Conservation (phyloP, 176 grass and related monocot species). For the Avena atlantica region DNA sequence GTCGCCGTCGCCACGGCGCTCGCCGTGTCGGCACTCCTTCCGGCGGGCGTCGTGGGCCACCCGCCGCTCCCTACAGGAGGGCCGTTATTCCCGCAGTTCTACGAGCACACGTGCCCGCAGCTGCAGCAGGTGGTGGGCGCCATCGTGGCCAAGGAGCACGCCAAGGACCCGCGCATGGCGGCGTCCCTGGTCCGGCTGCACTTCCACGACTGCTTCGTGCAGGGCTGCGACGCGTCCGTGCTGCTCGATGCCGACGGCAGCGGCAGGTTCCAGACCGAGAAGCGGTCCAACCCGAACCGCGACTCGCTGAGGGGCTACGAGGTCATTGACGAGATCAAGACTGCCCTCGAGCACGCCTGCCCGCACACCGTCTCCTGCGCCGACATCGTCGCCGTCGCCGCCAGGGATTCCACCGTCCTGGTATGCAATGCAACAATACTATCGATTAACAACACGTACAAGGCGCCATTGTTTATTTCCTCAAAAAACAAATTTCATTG, state of each 20-base stretch:
- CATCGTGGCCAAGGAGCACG: conserved; percentile 69
- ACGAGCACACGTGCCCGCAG: conserved; percentile 79
- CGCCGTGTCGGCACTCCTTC: conserved; percentile 16
- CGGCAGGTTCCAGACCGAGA: conserved; percentile 67
- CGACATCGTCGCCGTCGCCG: conserved; percentile 75
- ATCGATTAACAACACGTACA: background rate
- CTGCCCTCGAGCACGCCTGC: conserved; percentile 71
- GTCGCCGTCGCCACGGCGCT: conserved; percentile 16
- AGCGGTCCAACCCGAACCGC: conserved; percentile 74
- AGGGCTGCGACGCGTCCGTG: conserved; percentile 89
- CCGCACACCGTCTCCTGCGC: conserved; percentile 76
- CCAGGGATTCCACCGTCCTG: conserved; percentile 72
- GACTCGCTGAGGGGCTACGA: conserved; percentile 81
- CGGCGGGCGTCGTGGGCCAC: conserved; percentile 5
- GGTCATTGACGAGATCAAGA: conserved; percentile 94
- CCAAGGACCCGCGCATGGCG: conserved; percentile 82
- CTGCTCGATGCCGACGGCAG: conserved; percentile 83
- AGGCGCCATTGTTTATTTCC: background rate
- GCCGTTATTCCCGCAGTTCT: conserved; percentile 67
- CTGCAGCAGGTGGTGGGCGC: conserved; percentile 58
- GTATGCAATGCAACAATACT: conserved; percentile 25
- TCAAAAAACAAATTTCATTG: background rate
- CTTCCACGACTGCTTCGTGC: conserved; percentile 98
- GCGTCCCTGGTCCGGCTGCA: conserved; percentile 85
- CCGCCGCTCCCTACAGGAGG: conserved; percentile 19